A percentile compares a stretch with the other conserved stretches of the same genome.
phyloP scores from a whole-genome alignment of 345 rosid species.

The Lepidium aucheri region DNA sequence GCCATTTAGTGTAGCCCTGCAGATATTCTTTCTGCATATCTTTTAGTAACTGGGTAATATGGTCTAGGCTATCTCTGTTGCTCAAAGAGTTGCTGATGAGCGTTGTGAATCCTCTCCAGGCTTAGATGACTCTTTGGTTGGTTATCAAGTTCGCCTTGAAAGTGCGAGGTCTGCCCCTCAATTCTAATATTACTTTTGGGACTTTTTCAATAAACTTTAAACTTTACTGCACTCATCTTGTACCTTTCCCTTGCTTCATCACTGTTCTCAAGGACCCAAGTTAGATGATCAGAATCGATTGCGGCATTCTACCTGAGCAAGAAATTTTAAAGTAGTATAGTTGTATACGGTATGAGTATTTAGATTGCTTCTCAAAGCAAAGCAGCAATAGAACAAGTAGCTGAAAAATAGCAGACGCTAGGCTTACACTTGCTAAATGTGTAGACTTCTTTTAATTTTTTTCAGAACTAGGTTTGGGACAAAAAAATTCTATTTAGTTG shows the following conservation, averaged over 20 bases:
- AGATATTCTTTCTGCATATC: neutral
- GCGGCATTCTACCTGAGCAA: neutral
- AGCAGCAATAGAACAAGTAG: neutral
- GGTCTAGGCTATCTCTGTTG: slow-evolving; percentile 90
- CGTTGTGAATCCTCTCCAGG: slow-evolving; percentile 89
- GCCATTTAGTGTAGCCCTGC: neutral
- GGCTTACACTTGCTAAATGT: neutral
- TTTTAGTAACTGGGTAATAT: slow-evolving; percentile 15
- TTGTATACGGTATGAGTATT: neutral
- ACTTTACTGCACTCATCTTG: neutral
- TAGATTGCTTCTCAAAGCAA: neutral
- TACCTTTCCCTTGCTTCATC: neutral
- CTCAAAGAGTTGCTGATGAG: slow-evolving; percentile 93
- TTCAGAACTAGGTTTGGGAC: neutral
- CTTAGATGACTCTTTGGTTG: slow-evolving; percentile 71
- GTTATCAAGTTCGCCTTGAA: slow-evolving; percentile 98
- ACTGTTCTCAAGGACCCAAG: neutral
- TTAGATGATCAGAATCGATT: neutral
- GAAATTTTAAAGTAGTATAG: neutral
- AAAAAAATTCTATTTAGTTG: neutral
- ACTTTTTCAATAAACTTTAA: neutral
- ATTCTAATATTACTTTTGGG: neutral
- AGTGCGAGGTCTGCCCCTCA: slow-evolving; percentile 59
- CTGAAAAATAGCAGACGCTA: neutral
- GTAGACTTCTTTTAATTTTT: neutral